Percentiles rank a stretch among this genome's conserved stretches.
These are phyloP conservation scores for Gastrolobium bilobum DNA, from an alignment of 306 rosid species.

Conservation along the genomic window DNA sequence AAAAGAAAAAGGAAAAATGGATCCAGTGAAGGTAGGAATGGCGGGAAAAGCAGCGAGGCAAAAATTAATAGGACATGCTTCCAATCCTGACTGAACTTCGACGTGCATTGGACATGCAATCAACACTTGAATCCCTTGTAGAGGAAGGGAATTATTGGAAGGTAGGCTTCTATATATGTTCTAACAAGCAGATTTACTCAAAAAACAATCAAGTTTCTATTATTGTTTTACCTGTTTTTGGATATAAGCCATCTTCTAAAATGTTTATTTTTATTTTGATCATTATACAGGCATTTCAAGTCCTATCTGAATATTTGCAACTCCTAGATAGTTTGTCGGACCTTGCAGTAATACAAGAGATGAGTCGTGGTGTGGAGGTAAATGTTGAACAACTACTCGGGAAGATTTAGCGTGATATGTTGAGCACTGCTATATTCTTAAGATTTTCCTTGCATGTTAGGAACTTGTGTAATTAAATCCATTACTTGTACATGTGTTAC, in stretches of 20 bases:
- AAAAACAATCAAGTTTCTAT: conserved; percentile 22
- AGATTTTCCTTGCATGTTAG: conserved; percentile 1
- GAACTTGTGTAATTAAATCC: conserved; percentile 6
- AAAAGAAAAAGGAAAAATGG: too few species aligned
- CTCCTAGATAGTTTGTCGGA: conserved; percentile 89
- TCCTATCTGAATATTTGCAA: conserved; percentile 94
- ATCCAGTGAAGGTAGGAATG: too few species aligned
- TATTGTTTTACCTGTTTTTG: conserved; percentile 18
- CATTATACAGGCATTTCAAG: conserved; percentile 91
- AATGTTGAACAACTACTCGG: conserved; percentile 49
- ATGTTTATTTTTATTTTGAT: conserved; percentile 38
- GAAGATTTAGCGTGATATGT: conserved; percentile 40
- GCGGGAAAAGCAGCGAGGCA: too few species aligned
- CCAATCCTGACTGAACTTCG: conserved; percentile 85
- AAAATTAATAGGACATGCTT: conserved; percentile 91
- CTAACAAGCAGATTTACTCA: conserved; percentile 41
- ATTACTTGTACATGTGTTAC: conserved; percentile 7
- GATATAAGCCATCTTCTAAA: conserved; percentile 38
- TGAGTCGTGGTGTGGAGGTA: conserved; percentile 95
- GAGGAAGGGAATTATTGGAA: conserved; percentile 95
- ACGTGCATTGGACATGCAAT: conserved; percentile 87
- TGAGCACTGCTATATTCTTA: conserved; percentile 29
- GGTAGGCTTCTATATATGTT: conserved; percentile 64
- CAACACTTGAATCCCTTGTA: conserved; percentile 84
- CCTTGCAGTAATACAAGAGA: conserved; percentile 91